Evolutionary conservation across 2,329 filamentous ascomycete genomes (phyloP), one percentile per base, ranked within the genome.

Genomic region (Bertia moriformis): DNA sequence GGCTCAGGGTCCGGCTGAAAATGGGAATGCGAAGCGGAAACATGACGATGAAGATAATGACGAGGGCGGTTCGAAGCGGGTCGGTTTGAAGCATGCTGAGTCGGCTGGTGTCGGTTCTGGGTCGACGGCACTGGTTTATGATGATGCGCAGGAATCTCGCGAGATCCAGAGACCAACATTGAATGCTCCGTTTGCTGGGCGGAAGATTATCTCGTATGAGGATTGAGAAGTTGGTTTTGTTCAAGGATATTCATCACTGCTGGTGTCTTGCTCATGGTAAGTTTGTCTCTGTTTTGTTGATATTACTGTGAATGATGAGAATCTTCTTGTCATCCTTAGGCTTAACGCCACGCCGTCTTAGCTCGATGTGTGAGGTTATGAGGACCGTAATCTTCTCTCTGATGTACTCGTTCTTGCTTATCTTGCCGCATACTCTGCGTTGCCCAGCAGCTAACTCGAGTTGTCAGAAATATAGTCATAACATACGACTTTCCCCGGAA

Each of bases 1-100:
- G 44, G 20, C n/a, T n/a, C 41, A 46, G 33, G 44, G 18, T 20
- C 43, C 42, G 5, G n/a, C n/a, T n/a, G n/a, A n/a, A n/a, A n/a
- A n/a, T 40, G 39, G 18, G 39, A 40, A 4, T 15, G 27, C 10
- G 42, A 47, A 19, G 40, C 41, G 14, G 24, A n/a, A n/a, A n/a
- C n/a, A 37, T 14, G 19, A 39, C 18, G 12, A 40, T 27, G n/a
- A n/a, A 7, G 22, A 27, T 10, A n/a, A 27, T n/a, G n/a, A 27
- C 7, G 22, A 10, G n/a, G 7, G n/a, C 22, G n/a, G n/a, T 27
- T 10, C 22, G 7, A n/a, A n/a, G 22, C 22, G 22, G n/a, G n/a
- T 27, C 22, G 7, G 7, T 7, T n/a, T 27, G 7, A 27, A 10
- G 7, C 22, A 7, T 27, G 22, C n/a, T 27, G n/a, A 10, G 22